Percentiles rank a stretch among this genome's conserved stretches.
phyloP scores from a whole-genome alignment of 2,329 filamentous ascomycete genomes.

The Trichoderma polysporum region DNA sequence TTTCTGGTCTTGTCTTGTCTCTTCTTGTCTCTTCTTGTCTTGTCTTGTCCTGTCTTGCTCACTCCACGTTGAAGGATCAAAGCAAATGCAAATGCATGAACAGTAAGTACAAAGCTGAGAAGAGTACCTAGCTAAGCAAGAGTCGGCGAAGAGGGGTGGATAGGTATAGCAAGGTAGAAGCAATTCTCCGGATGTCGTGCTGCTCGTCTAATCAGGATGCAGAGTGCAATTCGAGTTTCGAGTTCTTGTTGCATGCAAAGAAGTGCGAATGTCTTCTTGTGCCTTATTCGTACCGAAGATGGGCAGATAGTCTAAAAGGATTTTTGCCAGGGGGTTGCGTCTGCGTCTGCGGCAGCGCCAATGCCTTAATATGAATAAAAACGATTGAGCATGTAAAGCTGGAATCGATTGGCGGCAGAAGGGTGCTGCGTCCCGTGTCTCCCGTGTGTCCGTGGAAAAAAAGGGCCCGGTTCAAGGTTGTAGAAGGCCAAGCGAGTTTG shows the following conservation, averaged over 20 bases:
- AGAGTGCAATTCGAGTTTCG: too few relatives aligned
- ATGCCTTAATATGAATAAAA: conserved; percentile 1
- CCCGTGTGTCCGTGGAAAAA: neutral
- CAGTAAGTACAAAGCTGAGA: too few relatives aligned
- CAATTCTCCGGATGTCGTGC: too few relatives aligned
- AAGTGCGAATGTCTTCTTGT: too few relatives aligned
- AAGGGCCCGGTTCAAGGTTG: neutral
- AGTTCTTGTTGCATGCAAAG: too few relatives aligned
- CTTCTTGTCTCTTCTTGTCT: too few relatives aligned
- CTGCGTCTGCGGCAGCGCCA: conserved; percentile 10
- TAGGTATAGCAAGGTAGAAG: too few relatives aligned
- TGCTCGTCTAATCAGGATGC: too few relatives aligned
- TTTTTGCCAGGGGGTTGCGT: conserved; percentile 11
- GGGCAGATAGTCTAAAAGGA: too few relatives aligned
- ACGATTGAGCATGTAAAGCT: neutral
- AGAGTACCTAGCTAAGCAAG: neutral
- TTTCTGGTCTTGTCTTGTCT: neutral
- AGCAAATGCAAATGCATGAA: too few relatives aligned
- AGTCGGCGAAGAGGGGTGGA: neutral
- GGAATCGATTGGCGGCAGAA: conserved; percentile 17
- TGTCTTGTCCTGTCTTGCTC: too few relatives aligned
- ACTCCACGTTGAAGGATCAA: neutral
- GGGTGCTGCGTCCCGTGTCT: conserved; percentile 7
- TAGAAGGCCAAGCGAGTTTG: conserved; percentile 31
- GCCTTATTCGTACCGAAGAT: too few relatives aligned